A percentile compares a stretch with the other conserved stretches of the same genome.
Conservation (phyloP, 176 grass and related monocot genomes). For the Olyra latifolia region DNA sequence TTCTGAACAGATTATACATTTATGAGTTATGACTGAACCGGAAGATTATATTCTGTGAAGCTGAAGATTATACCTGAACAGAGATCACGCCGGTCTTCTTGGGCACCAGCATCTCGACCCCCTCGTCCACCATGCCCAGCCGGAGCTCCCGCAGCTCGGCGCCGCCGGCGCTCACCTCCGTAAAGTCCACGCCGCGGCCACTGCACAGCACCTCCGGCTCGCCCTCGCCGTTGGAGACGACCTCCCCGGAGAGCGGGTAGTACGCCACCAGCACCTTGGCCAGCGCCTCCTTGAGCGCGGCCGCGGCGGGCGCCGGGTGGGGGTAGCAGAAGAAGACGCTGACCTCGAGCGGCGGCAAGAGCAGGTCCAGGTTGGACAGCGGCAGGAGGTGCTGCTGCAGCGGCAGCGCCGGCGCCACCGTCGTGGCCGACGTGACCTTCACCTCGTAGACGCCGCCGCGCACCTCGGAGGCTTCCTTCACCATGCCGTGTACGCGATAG, state of each 20-base stretch:
- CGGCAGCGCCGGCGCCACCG: conserved; percentile 45
- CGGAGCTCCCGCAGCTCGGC: conserved; percentile 40
- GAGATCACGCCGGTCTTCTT: conserved; percentile 47
- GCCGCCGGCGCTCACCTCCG: conserved; percentile 29
- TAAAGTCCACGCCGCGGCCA: conserved; percentile 62
- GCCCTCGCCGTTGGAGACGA: conserved; percentile 42
- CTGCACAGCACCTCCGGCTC: conserved; percentile 83
- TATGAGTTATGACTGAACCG: no score
- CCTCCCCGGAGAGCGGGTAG: conserved; percentile 69
- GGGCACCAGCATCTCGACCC: conserved; percentile 56
- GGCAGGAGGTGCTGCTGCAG: conserved; percentile 46
- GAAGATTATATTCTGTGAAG: not conserved
- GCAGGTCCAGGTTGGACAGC: conserved; percentile 77
- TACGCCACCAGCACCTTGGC: conserved; percentile 53
- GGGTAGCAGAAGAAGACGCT: conserved; percentile 76
- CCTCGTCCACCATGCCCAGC: conserved; percentile 47
- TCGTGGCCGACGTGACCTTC: not conserved
- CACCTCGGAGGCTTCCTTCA: not conserved
- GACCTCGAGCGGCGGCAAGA: conserved; percentile 58
- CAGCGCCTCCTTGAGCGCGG: conserved; percentile 52
- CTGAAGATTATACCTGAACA: conserved; percentile 45
- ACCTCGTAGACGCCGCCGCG: not conserved
- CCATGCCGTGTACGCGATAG: not conserved
- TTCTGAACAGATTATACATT: no score
- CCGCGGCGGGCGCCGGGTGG: conserved; percentile 26